Base-by-base conservation (phyloP, 1,284 basidiomycete genomes). In the Microbotryum saponariae region DNA sequence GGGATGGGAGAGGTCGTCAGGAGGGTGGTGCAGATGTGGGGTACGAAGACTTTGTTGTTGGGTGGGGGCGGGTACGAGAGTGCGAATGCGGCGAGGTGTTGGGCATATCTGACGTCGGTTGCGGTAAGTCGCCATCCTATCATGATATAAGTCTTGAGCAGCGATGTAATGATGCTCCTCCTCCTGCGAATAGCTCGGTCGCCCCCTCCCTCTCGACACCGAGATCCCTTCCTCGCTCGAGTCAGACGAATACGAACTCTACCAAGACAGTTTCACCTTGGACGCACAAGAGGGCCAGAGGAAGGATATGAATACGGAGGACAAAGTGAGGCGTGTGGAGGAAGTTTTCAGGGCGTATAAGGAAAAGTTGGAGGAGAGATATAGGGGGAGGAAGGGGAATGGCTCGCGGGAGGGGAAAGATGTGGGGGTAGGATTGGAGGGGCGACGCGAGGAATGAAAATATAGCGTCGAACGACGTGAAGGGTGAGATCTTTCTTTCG, bases 71-170 rank as follows among this genome's bases (percentile, higher is more conserved):
- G 91, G 0, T 94, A 94, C 71, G 80, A 87, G 71, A 82, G 82
- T 16, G 78, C 87, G 0, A 93, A 93, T 69, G 84, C 84, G 1
- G 89, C 91, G 1, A 81, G 90, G 21, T 87, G 87, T 0, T 94
- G 89, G 89, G 80, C 89, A 0, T 84, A 84, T 68, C 76, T 91
- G 20, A 93, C 89, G 0, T 85, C 86, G 0, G 77, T 87, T 2
- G 81, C 83, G 29, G 87, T 89, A 67, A 70, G 31, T 31, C 31
- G 8, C 31, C 50, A 53, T 20, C 21, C 60, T 21, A 10, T 42
- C 3, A 25, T 16, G 31, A 42, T 6, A 33, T 50, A 21, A 7
- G 18, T 8, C 14, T 51, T 21, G 14, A 14, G 7, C 6, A 18
- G n/a, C 25, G 18, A 21, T 27, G 25, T 49, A 25, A 20, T 53